phyloP scores from a whole-genome alignment of 140 eudicot species.

The Oenanthe javanica region DNA sequence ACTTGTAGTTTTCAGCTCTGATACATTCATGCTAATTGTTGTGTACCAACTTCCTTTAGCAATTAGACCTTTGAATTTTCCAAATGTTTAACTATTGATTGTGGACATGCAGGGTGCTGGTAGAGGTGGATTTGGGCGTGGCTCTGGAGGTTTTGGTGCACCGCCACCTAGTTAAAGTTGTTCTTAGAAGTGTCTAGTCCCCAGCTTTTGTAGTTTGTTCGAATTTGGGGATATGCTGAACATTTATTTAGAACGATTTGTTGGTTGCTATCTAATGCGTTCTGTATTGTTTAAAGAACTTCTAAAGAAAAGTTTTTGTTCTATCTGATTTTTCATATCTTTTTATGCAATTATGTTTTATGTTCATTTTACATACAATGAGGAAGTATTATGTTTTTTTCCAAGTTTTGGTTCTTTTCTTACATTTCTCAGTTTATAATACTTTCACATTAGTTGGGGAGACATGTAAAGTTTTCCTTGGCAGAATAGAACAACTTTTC shows the following conservation, averaged over 20 bases:
- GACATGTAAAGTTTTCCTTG: no score
- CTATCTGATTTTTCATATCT: no score
- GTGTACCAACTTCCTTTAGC: not conserved
- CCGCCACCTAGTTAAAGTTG: slow-evolving; percentile 60
- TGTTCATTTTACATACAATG: not conserved
- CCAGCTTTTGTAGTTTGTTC: not conserved
- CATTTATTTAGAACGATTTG: not conserved
- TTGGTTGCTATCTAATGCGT: not conserved
- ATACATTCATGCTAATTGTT: not conserved
- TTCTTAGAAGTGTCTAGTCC: slow-evolving; percentile 11
- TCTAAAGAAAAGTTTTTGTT: not conserved
- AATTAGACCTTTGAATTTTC: not conserved
- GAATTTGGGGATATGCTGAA: not conserved
- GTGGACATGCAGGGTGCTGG: slow-evolving; percentile 48
- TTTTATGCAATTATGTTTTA: not conserved
- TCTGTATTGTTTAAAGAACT: not conserved
- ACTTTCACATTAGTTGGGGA: no score
- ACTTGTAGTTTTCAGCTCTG: not conserved
- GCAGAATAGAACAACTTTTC: no score
- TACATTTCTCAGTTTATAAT: no score
- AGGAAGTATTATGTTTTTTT: not conserved
- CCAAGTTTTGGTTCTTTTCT: not conserved
- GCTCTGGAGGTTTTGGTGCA: slow-evolving; percentile 64
- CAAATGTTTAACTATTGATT: not conserved
- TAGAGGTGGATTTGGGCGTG: slow-evolving; percentile 64